Percentiles rank a stretch among this genome's conserved stretches.
Conservation (phyloP, 345 rosid species). For the Citrus sinensis region DNA sequence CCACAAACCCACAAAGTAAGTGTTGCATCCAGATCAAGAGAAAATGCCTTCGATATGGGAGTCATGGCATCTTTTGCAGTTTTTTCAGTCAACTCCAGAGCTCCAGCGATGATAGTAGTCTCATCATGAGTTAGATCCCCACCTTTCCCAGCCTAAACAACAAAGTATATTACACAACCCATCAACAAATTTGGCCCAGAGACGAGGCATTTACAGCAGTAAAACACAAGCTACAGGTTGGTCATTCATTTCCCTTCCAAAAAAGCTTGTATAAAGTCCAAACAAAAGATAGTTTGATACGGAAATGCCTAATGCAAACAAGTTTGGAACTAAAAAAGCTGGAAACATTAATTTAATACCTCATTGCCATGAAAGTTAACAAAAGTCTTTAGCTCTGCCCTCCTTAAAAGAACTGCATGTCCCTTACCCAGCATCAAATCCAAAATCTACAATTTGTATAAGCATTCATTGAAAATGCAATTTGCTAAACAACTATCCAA, state of each 20-base stretch:
- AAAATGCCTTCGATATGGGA: slow-evolving; percentile 87
- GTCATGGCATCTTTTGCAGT: slow-evolving; percentile 96
- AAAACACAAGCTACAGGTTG: not conserved
- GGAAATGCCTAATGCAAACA: not conserved
- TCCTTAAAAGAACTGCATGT: slow-evolving; percentile 77
- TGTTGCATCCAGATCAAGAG: slow-evolving; percentile 94
- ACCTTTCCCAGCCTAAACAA: slow-evolving; percentile 88
- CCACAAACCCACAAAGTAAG: slow-evolving; percentile 81
- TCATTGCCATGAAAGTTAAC: slow-evolving; percentile 88
- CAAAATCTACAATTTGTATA: slow-evolving; percentile 48
- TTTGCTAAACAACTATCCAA: not conserved
- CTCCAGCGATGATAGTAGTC: slow-evolving; percentile 93
- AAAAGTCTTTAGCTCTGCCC: slow-evolving; percentile 96
- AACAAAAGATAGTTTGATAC: not conserved
- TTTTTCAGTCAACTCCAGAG: slow-evolving; percentile 91
- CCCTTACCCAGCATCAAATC: slow-evolving; percentile 99
- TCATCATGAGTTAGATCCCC: slow-evolving; percentile 91
- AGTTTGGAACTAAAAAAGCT: not conserved
- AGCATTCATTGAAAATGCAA: slow-evolving; percentile 1
- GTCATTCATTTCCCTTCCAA: slow-evolving; percentile 5
- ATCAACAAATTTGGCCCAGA: slow-evolving; percentile 11
- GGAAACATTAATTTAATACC: slow-evolving; percentile 34
- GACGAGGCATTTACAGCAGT: not conserved
- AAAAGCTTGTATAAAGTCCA: slow-evolving; percentile 3
- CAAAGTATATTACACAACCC: slow-evolving; percentile 4